Conservation (phyloP, 345 rosid genomes). For the Brassica juncea region DNA sequence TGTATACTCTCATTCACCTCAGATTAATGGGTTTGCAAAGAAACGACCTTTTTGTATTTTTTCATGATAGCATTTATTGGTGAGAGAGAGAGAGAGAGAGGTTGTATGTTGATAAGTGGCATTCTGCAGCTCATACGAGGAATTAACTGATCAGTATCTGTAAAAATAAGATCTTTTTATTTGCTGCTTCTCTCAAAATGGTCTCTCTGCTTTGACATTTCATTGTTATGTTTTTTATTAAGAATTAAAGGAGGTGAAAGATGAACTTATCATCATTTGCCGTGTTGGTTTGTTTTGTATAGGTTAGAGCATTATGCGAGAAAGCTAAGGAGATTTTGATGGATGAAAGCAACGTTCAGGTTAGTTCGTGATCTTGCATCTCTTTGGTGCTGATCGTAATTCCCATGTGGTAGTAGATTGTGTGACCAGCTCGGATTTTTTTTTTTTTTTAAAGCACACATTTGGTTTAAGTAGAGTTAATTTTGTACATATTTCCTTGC, state of each 20-base stretch:
- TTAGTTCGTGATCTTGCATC: conserved; percentile 32
- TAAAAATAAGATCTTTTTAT: neutral
- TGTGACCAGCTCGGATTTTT: neutral
- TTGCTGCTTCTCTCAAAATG: too few relatives aligned
- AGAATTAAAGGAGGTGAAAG: neutral
- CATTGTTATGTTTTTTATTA: neutral
- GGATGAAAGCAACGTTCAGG: conserved; percentile 99
- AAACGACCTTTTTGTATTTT: too few relatives aligned
- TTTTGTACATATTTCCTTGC: neutral
- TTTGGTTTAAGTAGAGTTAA: conserved; percentile 23
- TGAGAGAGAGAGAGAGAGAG: neutral
- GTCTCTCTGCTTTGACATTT: neutral
- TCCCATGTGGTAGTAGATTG: conserved; percentile 14
- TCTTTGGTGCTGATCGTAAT: neutral
- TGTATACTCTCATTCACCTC: too few relatives aligned
- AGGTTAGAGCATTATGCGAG: conserved; percentile 91
- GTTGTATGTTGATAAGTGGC: neutral
- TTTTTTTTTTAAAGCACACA: too few relatives aligned
- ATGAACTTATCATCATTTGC: conserved; percentile 13
- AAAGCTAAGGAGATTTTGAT: conserved; percentile 95
- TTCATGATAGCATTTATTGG: too few relatives aligned
- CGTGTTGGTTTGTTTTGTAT: conserved; percentile 16
- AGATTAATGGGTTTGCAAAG: too few relatives aligned
- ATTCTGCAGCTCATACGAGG: neutral
- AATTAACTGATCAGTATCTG: neutral